Percentiles rank a stretch among this genome's conserved stretches.
These are phyloP conservation scores for Pugionium dolabratum DNA, from an alignment of 345 rosid genomes.

Conservation along the genomic window DNA sequence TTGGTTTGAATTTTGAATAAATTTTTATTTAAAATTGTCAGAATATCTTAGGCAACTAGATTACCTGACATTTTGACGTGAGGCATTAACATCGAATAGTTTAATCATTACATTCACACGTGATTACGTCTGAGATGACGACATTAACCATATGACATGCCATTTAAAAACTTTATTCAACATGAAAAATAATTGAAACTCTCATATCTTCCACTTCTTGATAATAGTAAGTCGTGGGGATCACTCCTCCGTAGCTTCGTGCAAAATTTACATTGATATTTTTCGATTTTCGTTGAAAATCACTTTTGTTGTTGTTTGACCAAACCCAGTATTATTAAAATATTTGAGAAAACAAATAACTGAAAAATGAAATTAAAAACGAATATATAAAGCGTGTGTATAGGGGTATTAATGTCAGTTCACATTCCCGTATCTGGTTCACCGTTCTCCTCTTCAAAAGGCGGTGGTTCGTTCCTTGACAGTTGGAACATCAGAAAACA, in stretches of 20 bases:
- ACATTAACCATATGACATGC: not conserved
- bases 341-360: not conserved
- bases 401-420: constrained; percentile 14
- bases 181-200: not conserved
- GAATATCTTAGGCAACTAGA: constrained; percentile 4
- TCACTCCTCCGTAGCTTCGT: constrained; percentile 20
- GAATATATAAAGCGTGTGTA: constrained; percentile 5
- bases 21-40: not conserved
- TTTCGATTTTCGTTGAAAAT: constrained; percentile 6
- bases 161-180: not conserved
- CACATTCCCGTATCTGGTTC: not conserved
- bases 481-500: not conserved
- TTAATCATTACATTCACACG: not conserved
- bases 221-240: constrained; percentile 10
- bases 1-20: constrained; percentile 9
- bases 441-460: not conserved
- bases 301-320: not conserved
- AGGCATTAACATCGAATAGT: not conserved
- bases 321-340: not conserved
- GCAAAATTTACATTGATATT: constrained; percentile 9
- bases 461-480: not conserved
- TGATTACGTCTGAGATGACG: constrained; percentile 33
- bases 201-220: constrained; percentile 21
- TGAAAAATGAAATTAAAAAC: not conserved
- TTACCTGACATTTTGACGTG: constrained; percentile 3